phyloP scores from a whole-genome alignment of 371 early-diverging fungal species.

The Rhizopus arrhizus region DNA sequence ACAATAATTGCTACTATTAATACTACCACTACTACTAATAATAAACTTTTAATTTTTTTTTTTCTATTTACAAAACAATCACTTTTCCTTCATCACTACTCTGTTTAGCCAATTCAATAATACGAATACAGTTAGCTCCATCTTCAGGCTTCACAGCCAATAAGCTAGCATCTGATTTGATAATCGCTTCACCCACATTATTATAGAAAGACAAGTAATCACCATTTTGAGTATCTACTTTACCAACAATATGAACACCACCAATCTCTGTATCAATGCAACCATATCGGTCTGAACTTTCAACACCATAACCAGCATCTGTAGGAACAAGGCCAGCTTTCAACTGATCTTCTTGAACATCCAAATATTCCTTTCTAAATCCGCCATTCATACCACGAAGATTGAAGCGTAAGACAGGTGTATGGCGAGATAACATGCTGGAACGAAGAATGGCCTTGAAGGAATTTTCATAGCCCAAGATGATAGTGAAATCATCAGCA shows the following conservation, averaged over 20 bases:
- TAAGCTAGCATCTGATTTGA: conserved; percentile 39
- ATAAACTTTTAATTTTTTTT: neutral
- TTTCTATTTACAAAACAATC: conserved; percentile 29
- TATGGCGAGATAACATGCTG: conserved; percentile 70
- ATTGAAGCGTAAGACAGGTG: conserved; percentile 67
- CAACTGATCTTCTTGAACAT: conserved; percentile 78
- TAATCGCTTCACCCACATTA: conserved; percentile 67
- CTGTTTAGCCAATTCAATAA: conserved; percentile 72
- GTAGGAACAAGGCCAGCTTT: conserved; percentile 62
- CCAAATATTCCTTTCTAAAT: conserved; percentile 68
- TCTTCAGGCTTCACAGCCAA: conserved; percentile 70
- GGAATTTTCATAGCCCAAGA: conserved; percentile 61
- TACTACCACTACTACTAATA: neutral
- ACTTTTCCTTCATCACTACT: conserved; percentile 58
- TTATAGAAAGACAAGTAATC: conserved; percentile 64
- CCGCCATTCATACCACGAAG: conserved; percentile 73
- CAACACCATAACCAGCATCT: conserved; percentile 57
- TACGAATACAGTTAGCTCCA: conserved; percentile 66
- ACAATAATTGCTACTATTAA: no score
- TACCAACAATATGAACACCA: conserved; percentile 59
- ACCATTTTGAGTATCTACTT: conserved; percentile 63
- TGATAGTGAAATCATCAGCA: conserved; percentile 68
- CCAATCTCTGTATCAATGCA: conserved; percentile 55
- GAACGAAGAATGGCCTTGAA: conserved; percentile 67
- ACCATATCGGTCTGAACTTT: conserved; percentile 53